These are phyloP conservation scores for Microstroma glucosiphilum DNA, from an alignment of 1,284 basidiomycete species.

Conservation along the genomic window DNA sequence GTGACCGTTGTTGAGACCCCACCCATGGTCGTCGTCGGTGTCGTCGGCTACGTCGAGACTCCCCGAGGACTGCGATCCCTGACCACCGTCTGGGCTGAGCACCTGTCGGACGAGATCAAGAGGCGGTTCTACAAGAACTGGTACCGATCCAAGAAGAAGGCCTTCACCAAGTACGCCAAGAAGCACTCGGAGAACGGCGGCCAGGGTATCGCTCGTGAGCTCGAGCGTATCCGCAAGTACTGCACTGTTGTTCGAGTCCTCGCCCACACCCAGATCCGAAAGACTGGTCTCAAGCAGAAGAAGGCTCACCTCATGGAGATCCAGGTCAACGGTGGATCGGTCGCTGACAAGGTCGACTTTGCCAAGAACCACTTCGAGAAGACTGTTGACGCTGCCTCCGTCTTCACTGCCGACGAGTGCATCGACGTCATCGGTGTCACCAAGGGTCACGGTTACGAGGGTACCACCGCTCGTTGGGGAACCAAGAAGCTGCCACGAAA, in stretches of 20 bases:
- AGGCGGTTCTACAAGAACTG: constrained; percentile 99
- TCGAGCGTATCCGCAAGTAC: constrained; percentile 99
- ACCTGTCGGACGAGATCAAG: constrained; percentile 76
- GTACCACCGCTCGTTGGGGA: constrained; percentile 98
- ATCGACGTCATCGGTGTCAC: constrained; percentile 97
- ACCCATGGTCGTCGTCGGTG: constrained; percentile 93
- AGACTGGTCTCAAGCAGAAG: constrained; percentile 97
- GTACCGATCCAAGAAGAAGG: constrained; percentile 99
- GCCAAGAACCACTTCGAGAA: constrained; percentile 95
- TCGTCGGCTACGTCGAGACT: constrained; percentile 99
- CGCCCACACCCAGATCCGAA: constrained; percentile 88
- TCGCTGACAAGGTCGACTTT: constrained; percentile 97
- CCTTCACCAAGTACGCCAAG: constrained; percentile 96
- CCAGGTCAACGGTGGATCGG: constrained; percentile 95
- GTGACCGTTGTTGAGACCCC: constrained; percentile 95
- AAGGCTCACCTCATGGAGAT: constrained; percentile 99
- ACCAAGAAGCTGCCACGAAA: constrained; percentile 97
- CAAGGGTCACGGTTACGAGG: constrained; percentile 99
- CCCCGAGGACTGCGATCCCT: constrained; percentile 90
- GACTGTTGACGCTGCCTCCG: constrained; percentile 73
- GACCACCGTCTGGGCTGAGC: constrained; percentile 65
- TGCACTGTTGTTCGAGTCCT: constrained; percentile 99
- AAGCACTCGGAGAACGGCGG: constrained; percentile 94
- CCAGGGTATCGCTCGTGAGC: constrained; percentile 85
- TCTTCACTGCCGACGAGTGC: constrained; percentile 96